phyloP scores from a whole-genome alignment of 2,329 filamentous ascomycete genomes.

The Colletotrichum plurivorum region DNA sequence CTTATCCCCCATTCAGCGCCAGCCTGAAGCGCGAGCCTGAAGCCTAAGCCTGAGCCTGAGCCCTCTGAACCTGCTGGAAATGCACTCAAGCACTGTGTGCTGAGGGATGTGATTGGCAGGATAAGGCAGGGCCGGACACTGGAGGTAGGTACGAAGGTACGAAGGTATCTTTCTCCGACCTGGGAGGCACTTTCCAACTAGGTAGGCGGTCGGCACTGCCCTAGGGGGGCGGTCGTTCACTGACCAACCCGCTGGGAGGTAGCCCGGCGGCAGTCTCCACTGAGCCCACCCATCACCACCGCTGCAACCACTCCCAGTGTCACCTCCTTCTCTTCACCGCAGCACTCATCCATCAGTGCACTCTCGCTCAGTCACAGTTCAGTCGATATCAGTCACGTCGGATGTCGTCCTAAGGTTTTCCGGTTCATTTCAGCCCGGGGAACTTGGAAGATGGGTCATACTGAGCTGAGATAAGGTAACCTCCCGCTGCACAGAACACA shows the following conservation, averaged over 20 bases:
- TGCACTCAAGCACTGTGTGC: too few species aligned
- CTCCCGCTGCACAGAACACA: too few species aligned
- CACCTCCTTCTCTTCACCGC: not conserved
- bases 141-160: too few species aligned
- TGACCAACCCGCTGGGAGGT: not conserved
- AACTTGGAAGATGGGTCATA: too few species aligned
- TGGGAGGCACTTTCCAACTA: too few species aligned
- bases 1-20: too few species aligned
- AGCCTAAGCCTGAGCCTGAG: too few species aligned
- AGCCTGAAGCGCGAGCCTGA: not conserved
- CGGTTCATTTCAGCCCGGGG: too few species aligned
- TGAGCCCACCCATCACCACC: not conserved
- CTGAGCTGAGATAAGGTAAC: too few species aligned
- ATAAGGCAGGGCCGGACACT: not conserved
- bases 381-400: conserved; percentile 9
- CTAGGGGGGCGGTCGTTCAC: not conserved
- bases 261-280: not conserved
- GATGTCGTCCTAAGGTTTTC: conserved; percentile 5
- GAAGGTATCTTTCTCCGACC: too few species aligned
- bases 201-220: too few species aligned
- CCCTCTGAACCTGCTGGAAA: too few species aligned
- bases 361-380: not conserved
- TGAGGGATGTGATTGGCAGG: not conserved
- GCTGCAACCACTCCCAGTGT: not conserved
- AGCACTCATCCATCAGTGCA: not conserved